Base-by-base conservation (phyloP, 352 stramenopile species). In the Phytophthora capsici region DNA sequence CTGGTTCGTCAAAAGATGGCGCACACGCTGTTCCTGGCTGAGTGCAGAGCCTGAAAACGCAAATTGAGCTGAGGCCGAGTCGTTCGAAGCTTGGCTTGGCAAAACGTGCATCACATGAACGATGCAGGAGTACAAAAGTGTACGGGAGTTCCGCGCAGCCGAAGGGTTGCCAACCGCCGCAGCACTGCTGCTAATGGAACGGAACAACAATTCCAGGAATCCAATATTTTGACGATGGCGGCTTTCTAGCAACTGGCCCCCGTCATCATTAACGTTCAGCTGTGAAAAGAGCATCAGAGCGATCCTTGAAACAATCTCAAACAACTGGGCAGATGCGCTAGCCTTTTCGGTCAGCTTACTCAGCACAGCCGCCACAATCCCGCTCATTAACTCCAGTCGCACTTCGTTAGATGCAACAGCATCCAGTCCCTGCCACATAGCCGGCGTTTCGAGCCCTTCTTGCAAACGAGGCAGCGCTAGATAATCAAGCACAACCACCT, bases 401-500 rank as follows among this genome's bases (percentile, higher is more conserved):
- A 90, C 78, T 66, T 93, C 80, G 0, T 63, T 45, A 2, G 84
- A 90, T 14, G 75, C 76, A 49, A 88, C 72, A 22, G 66, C 57
- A 54, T 91, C 80, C 30, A 90, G 55, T 17, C 82, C 82, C 38
- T 89, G 81, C 81, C 81, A 88, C 76, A 91, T 77, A n/a, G 64
- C 63, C 16, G 66, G 67, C 14, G 68, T 75, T 38, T 75, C 63
- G 14, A 69, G 16, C 16, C 48, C 52, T 52, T 75, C 57, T 45
- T 84, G 62, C 20, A 85, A 76, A 25, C 74, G 70, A 23, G 71
- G 64, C 36, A 89, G 50, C 13, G 69, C 66, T 19, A 94, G 63
- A 50, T 92, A 93, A 44, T 94, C 83, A 5, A 95, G 63, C 14
- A 91, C 82, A 54, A 94, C 76, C 13, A 95, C 79, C 57, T 95